Evolutionary conservation across 805 yeast genomes (phyloP).

Genomic region (Candida broadrunensis): DNA sequence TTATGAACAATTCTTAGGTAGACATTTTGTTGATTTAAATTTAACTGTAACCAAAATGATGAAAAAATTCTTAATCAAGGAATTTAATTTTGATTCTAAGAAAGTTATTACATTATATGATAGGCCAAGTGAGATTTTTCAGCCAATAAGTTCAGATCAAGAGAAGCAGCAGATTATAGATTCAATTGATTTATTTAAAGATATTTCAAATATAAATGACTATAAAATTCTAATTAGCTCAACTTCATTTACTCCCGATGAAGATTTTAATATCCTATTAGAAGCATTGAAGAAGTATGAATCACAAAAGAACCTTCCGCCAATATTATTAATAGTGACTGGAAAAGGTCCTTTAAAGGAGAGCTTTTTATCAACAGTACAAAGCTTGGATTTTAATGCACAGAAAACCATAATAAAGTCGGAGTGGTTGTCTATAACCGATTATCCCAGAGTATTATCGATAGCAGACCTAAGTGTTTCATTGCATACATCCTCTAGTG

Average conservation of each 20-base stretch:
- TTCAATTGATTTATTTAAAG: constrained; percentile 25
- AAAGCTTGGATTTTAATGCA: constrained; percentile 37
- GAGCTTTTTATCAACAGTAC: constrained; percentile 48
- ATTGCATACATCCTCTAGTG: constrained; percentile 87
- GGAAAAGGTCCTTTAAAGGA: constrained; percentile 89
- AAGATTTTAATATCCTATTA: constrained; percentile 70
- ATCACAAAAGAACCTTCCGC: constrained; percentile 33
- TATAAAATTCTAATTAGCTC: constrained; percentile 78
- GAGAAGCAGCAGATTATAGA: constrained; percentile 27
- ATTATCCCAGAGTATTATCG: constrained; percentile 73
- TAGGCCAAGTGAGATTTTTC: constrained; percentile 72
- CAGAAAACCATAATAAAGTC: constrained; percentile 54
- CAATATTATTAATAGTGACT: constrained; percentile 74
- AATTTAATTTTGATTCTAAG: constrained; percentile 47
- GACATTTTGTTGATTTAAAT: constrained; percentile 59
- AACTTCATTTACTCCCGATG: constrained; percentile 96
- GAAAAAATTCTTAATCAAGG: constrained; percentile 55
- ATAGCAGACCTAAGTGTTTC: constrained; percentile 88
- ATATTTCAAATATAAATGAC: constrained; percentile 17
- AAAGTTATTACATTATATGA: constrained; percentile 73
- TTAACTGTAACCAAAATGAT: constrained; percentile 78
- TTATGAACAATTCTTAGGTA: constrained; percentile 65
- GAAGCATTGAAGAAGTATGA: constrained; percentile 68
- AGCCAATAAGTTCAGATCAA: constrained; percentile 41
- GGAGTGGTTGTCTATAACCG: constrained; percentile 75